Evolutionary conservation across 2,329 filamentous ascomycete genomes (phyloP), one percentile per base, ranked within the genome.

Genomic region (Pezicula neosporulosa): DNA sequence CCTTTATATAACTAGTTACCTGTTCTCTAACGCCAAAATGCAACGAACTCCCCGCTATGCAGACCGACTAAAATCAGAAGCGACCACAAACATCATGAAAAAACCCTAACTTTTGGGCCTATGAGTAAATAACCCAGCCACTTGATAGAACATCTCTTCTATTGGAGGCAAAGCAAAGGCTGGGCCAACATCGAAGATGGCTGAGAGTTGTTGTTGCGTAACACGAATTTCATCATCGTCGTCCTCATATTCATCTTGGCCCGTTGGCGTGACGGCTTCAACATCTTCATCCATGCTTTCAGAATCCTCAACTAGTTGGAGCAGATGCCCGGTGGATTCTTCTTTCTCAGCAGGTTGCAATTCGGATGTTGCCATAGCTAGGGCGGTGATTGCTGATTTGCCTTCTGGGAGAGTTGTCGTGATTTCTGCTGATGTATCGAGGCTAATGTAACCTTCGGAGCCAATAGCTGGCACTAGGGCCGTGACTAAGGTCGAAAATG

Each of bases 391-490:
- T 3, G 74, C 72, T 28, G 80, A 75, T 51, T 81, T 76, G 30
- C 80, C 79, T 60, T 80, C 80, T 64, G 87, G 81, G 36, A 76
- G 74, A 35, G 84, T 65, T 27, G 79, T 80, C 71, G 83, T 84
- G 37, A 96, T 75, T 61, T 89, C 86, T 13, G 90, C 89, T 0
- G 82, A 77, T n/a, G 86, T 78, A 65, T 96, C 90, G 6, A 96
- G 70, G 9, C 86, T 72, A 37, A 94, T 73, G 66, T 90, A 96
- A 4, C 90, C 90, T 43, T 82, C 83, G 2, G 83, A 81, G 18
- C 77, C 77, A 12, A 78, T 74, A 18, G 82, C 77, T 3, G 89
- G 78, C 2, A 90, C 72, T 1, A 96, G 69, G 12, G 86, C 83
- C 19, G 87, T 81, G 10, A 90, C 80, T 19, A 82, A 71, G 51